Base-by-base conservation (phyloP, 352 stramenopile genomes). In the Pythium folliculosum region DNA sequence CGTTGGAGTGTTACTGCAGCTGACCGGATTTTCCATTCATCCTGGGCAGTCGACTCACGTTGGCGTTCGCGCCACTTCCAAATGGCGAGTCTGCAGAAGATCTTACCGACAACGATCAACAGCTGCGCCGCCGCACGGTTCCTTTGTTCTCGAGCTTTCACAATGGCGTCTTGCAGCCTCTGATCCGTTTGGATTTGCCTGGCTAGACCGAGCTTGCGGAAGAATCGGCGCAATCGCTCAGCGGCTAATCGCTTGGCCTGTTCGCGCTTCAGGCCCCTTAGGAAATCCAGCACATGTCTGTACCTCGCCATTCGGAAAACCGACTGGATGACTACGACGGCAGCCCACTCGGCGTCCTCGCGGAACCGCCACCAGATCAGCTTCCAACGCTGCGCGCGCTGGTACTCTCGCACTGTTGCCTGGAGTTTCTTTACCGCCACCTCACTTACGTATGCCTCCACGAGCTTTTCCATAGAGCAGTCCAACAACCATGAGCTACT, bases 391-490 rank as follows among this genome's bases (percentile, higher is more conserved):
- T 69, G 64, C 32, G 72, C 69, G 0, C 71, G 75, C 17, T 86
- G 58, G 25, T 70, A 88, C 7, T 73, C 67, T 14, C 80, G 69
- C 22, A 67, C 67, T 21, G 63, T 73, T 1, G 64, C 32, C 51
- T 91, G 83, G 4, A 91, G 54, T 25, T 81, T 86, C 10, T 51
- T 59, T 0, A 63, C 73, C 3, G 81, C 83, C 40, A 88, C 75
- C 19, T 76, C 66, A 9, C 32, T 35, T 1, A 91, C 77, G 37
- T 82, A 81, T 17, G 76, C 71, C 0, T 74, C 70, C 22, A 90
- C 85, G 5, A 81, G 53, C 82, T 86, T 44, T n/a, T 7, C 55
- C 5, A 54, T 12, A 40, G 37, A 44, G 58, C 12, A 56, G 30
- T 48, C 19, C 2, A 40, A 23, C 49, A 19, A 37, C 3, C n/a